Evolutionary conservation across 805 yeast genomes (phyloP).

Genomic region (Sugiyamaella mastotermitis): DNA sequence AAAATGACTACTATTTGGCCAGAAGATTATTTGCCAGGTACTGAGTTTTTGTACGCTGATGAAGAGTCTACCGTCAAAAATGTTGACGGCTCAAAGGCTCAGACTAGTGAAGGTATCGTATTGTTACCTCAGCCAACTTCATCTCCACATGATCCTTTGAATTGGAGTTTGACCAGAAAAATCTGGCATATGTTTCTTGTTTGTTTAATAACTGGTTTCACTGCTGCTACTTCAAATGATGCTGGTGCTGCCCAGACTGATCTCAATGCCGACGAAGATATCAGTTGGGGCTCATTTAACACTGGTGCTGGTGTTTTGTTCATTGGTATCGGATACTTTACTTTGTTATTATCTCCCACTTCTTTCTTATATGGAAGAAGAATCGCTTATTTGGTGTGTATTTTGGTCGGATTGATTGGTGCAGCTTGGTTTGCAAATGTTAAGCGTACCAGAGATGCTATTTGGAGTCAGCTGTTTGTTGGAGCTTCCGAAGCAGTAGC

Average conservation of each 20-base stretch:
- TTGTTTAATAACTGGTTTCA: constrained; percentile 40
- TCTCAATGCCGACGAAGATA: constrained; percentile 53
- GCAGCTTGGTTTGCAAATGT: constrained; percentile 66
- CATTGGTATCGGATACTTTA: constrained; percentile 59
- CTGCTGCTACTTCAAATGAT: constrained; percentile 57
- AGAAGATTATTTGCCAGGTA: constrained; percentile 23
- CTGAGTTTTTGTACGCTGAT: constrained; percentile 17
- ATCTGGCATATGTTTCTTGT: constrained; percentile 36
- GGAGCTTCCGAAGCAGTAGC: constrained; percentile 83
- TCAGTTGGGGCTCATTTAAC: constrained; percentile 63
- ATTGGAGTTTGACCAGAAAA: constrained; percentile 50
- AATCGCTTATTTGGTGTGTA: constrained; percentile 55
- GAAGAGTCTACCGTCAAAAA: constrained; percentile 6
- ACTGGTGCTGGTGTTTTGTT: constrained; percentile 78
- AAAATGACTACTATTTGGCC: constrained; percentile 4
- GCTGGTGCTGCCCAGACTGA: constrained; percentile 69
- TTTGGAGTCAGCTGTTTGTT: constrained; percentile 73
- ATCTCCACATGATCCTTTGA: constrained; percentile 64
- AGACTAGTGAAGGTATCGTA: constrained; percentile 37
- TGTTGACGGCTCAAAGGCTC: constrained; percentile 6
- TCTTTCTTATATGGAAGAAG: constrained; percentile 66
- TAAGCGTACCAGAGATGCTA: constrained; percentile 49
- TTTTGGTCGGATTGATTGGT: constrained; percentile 54
- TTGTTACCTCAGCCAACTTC: constrained; percentile 61
- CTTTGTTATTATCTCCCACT: constrained; percentile 60